Evolutionary conservation across 352 stramenopile genomes (phyloP).

Genomic region (Pythium phragmitis): DNA sequence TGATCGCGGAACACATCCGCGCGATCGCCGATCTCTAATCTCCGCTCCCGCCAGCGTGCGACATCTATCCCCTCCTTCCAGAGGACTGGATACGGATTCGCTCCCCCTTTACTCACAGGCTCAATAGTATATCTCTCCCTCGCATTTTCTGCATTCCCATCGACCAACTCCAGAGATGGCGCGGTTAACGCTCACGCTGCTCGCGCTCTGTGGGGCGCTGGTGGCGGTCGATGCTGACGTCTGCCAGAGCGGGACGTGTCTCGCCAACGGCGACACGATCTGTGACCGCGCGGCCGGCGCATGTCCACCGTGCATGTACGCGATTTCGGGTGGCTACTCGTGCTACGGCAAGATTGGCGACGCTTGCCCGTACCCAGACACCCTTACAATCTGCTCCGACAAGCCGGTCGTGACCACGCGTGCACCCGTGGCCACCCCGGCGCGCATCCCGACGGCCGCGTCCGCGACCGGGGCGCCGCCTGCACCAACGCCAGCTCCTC

Average conservation of each 20-base stretch:
- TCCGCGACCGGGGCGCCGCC: neutral
- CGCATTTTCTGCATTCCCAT: slow-evolving; percentile 3
- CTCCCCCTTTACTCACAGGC: neutral
- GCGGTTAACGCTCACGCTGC: slow-evolving; percentile 10
- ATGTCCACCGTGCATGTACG: slow-evolving; percentile 72
- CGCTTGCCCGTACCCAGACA: slow-evolving; percentile 41
- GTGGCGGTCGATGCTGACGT: slow-evolving; percentile 21
- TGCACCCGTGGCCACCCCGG: neutral
- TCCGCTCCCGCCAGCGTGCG: neutral
- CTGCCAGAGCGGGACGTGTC: slow-evolving; percentile 48
- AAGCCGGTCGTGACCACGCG: neutral
- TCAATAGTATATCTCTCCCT: neutral
- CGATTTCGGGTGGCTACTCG: slow-evolving; percentile 57
- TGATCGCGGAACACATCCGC: slow-evolving; percentile 2
- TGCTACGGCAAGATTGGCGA: slow-evolving; percentile 58
- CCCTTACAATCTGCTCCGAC: slow-evolving; percentile 30
- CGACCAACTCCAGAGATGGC: slow-evolving; percentile 16
- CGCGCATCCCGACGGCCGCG: neutral
- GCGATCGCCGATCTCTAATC: too few species aligned
- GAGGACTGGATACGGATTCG: slow-evolving; percentile 1
- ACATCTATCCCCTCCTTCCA: slow-evolving; percentile 1
- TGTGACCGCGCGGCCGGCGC: slow-evolving; percentile 40
- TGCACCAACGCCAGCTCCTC: too few species aligned
- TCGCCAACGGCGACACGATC: slow-evolving; percentile 52
- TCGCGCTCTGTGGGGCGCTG: slow-evolving; percentile 12